A percentile compares a stretch with the other conserved stretches of the same genome.
These are phyloP conservation scores for Candida germanica DNA, from an alignment of 805 yeast genomes.

Conservation along the genomic window DNA sequence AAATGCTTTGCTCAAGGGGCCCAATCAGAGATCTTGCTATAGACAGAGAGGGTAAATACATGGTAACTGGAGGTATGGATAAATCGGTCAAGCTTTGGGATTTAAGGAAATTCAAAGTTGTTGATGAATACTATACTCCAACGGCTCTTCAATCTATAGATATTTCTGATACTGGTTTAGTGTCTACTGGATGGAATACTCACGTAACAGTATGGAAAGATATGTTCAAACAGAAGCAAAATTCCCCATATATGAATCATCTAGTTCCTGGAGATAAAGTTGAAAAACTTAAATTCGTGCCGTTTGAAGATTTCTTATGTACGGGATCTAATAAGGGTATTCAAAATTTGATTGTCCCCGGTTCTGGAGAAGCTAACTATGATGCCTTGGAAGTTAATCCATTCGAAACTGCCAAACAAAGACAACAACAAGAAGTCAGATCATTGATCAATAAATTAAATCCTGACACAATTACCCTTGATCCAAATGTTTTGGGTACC, in stretches of 20 bases:
- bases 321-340: constrained; percentile 79
- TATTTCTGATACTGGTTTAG: constrained; percentile 82
- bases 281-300: constrained; percentile 71
- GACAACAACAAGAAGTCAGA: constrained; percentile 91
- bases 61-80: constrained; percentile 92
- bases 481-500: constrained; percentile 83
- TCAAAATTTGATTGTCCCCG: constrained; percentile 87
- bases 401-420: constrained; percentile 83
- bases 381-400: constrained; percentile 94
- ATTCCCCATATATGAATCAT: constrained; percentile 90
- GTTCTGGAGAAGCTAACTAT: constrained; percentile 96
- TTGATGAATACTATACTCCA: constrained; percentile 70
- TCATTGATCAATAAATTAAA: constrained; percentile 79
- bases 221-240: constrained; percentile 63
- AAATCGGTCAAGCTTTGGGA: constrained; percentile 89
- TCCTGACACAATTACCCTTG: constrained; percentile 89
- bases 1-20: constrained; percentile 77
- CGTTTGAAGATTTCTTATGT: constrained; percentile 95
- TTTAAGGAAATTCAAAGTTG: constrained; percentile 72
- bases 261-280: constrained; percentile 74
- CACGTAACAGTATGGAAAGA: constrained; percentile 95
- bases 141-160: constrained; percentile 80
- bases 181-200: constrained; percentile 94
- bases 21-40: constrained; percentile 83
- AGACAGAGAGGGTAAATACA: constrained; percentile 88